Base-by-base conservation (phyloP, 1,284 basidiomycete genomes). In the Neolentinus lepideus region DNA sequence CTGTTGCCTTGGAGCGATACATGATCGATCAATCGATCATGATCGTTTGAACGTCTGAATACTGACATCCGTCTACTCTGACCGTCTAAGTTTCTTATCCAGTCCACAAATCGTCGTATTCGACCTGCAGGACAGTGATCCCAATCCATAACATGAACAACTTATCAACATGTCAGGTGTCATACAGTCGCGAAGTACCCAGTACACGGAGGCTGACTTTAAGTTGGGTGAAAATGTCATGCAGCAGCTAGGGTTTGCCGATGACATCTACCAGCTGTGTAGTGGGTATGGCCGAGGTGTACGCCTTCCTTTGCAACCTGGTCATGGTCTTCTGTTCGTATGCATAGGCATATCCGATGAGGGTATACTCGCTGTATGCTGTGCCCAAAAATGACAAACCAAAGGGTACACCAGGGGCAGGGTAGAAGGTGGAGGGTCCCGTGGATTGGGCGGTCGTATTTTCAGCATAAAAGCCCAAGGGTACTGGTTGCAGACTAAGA, bases 311-410 rank as follows among this genome's bases (percentile, higher is more conserved):
- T 36, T 64, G 61, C 35, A 75, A 61, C 19, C 81, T 63, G 2
- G 75, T 76, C 56, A 75, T 67, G 0, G 81, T 84, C 57, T 71
- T 70, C 60, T 83, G 80, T 57, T 84, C 80, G 59, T 80, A 83
- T 0, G 80, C 79, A 63, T 75, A 81, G 1, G 72, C 81, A 54
- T 77, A 74, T 0, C 77, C 70, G 52, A 84, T 70, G 35, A 83
- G 69, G 24, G 77, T 67, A 51, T 75, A 78, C 53, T 83, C 81
- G 24, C 75, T 76, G 65, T 76, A 82, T 6, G 79, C 78, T 1
- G 75, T 77, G 4, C 79, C 78, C 4, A 81, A 61, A 63, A 83
- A 83, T 0, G 76, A 76, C 2, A 84, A 66, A 0, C 81, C 81
- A 45, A 82, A 75, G 0, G 81, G 81, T 2, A 77, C 70, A 1